Percentiles rank a stretch among this genome's conserved stretches.
phyloP scores from a whole-genome alignment of 139 green algal genomes.

The Tetraselmis chui region DNA sequence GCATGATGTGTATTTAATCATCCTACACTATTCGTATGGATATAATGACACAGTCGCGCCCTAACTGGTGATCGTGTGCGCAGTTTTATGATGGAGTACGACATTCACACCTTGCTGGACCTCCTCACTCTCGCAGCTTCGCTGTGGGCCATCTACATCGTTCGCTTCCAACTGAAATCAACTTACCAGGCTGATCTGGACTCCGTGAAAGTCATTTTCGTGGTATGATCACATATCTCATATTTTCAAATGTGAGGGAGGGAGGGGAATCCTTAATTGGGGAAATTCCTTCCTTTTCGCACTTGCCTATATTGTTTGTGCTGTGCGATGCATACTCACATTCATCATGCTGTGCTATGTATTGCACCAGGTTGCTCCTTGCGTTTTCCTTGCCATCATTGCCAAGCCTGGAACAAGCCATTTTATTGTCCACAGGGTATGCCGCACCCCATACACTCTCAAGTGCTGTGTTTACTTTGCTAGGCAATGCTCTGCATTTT shows the following conservation, averaged over 20 bases:
- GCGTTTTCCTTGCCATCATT: constrained; percentile 41
- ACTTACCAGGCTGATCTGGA: constrained; percentile 89
- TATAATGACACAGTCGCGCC: neutral
- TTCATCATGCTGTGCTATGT: neutral
- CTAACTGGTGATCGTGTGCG: constrained; percentile 14
- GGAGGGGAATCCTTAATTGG: no score
- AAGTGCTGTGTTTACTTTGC: no score
- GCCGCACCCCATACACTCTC: no score
- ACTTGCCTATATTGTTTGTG: no score
- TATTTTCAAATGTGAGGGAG: no score
- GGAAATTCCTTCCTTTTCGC: no score
- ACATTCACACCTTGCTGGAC: constrained; percentile 97
- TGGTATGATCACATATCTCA: no score
- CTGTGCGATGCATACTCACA: no score
- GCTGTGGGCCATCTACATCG: constrained; percentile 75
- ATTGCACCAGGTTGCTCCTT: constrained; percentile 23
- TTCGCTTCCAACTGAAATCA: constrained; percentile 56
- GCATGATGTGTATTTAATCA: neutral
- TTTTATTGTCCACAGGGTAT: constrained; percentile 2
- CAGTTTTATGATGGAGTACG: constrained; percentile 99
- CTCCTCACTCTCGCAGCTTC: constrained; percentile 79
- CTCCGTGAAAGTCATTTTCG: constrained; percentile 58
- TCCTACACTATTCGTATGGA: neutral
- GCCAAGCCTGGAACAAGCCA: constrained; percentile 44
- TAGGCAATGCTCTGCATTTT: no score